Evolutionary conservation across 345 rosid species (phyloP).

Genomic region (Odontarrhena argentea): DNA sequence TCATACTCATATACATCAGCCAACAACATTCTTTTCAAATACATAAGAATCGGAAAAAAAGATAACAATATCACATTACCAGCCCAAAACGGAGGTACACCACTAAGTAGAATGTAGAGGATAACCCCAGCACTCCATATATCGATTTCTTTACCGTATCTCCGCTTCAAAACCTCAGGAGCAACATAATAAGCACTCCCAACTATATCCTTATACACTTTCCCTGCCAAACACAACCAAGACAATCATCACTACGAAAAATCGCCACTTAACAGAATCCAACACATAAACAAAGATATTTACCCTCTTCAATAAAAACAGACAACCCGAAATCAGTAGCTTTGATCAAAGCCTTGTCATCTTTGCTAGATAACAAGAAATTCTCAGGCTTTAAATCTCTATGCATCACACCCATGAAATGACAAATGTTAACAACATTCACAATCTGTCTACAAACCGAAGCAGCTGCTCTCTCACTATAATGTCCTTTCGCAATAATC

Average conservation of each 20-base stretch:
- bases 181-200: constrained; percentile 94
- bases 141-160: constrained; percentile 82
- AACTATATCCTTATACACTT: constrained; percentile 67
- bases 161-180: constrained; percentile 75
- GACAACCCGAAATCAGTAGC: constrained; percentile 93
- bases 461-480: constrained; percentile 84
- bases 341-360: constrained; percentile 62
- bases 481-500: constrained; percentile 74
- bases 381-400: constrained; percentile 96
- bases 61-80: constrained; percentile 47
- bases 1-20: background rate
- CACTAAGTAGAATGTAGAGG: constrained; percentile 79
- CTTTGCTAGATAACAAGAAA: constrained; percentile 73
- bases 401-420: constrained; percentile 90
- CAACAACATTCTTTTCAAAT: background rate
- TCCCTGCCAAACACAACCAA: constrained; percentile 49
- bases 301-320: constrained; percentile 57
- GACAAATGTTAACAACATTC: constrained; percentile 81
- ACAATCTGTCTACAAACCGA: constrained; percentile 62
- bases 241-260: background rate
- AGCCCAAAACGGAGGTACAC: constrained; percentile 96
- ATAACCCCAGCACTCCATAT: constrained; percentile 93
- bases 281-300: background rate
- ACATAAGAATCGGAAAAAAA: background rate
- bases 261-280: background rate